Base-by-base conservation (phyloP, 2,329 filamentous ascomycete species). In the Alternaria gaisen region DNA sequence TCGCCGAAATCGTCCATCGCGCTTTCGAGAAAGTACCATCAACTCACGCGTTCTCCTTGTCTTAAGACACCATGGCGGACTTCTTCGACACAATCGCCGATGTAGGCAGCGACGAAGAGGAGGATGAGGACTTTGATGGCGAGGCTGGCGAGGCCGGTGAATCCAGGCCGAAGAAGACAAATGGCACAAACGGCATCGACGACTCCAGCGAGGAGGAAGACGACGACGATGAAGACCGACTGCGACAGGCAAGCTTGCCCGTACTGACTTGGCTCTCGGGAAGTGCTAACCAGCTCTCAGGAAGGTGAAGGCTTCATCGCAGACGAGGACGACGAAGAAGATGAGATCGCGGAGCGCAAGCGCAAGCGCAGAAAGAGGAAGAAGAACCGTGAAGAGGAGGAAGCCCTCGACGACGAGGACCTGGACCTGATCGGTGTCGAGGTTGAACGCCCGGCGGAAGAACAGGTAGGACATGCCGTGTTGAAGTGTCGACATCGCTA, bases 301-400 rank as follows among this genome's bases (percentile, higher is more conserved):
- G 87, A 97, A 67, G 91, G 91, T 53, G 93, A 97, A 83, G 94
- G 94, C 26, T 99, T 98, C 81, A 97, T 99, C 68, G 93, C 97
- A 65, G 93, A 97, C 73, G 94, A 97, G 73, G 93, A 94, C 63
- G 91, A 92, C 63, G 91, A 92, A 61, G 91, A 90, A 48, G 88
- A 89, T 32, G 87, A 90, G 53, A 90, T 85, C 36, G 53, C 86
- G 86, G 69, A 87, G 61, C 70, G 68, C 63, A 64, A 58, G 69
- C 86, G 87, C 64, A 85, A 87, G 66, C 90, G 91, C 78, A 88
- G 89, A 74, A 88, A 88, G 79, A 97, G 95, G 83, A 90, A 92
- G 69, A 89, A 92, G 72, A 81, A 87, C 43, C 86, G 88, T 61
- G 91, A 96, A 75, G 91, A 97, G 74, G 93, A 94, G 63, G 91